phyloP scores from a whole-genome alignment of 306 rosid genomes.

The Quercus mongolica region DNA sequence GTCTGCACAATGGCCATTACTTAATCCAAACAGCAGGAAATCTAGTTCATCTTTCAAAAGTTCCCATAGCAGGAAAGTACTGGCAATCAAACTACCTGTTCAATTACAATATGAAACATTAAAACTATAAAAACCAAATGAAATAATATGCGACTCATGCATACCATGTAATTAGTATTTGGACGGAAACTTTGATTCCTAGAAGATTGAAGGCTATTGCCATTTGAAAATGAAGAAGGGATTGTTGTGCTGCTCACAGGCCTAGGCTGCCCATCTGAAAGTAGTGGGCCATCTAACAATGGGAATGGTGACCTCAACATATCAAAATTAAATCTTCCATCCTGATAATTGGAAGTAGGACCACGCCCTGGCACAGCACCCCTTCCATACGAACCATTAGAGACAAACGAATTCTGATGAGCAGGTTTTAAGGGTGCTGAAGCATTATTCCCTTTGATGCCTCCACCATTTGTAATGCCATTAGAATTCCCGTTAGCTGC shows the following conservation, averaged over 20 bases:
- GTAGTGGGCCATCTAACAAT: constrained; percentile 66
- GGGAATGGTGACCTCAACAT: constrained; percentile 55
- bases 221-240: constrained; percentile 52
- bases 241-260: constrained; percentile 53
- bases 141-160: not conserved
- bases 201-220: constrained; percentile 40
- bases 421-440: constrained; percentile 35
- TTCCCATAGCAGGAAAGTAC: not conserved
- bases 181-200: constrained; percentile 82
- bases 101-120: not conserved
- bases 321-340: constrained; percentile 72
- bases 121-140: not conserved
- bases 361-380: constrained; percentile 56
- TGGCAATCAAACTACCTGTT: not conserved
- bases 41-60: not conserved
- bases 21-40: not conserved
- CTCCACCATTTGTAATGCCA: constrained; percentile 45
- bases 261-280: constrained; percentile 87
- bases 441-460: constrained; percentile 51
- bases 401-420: constrained; percentile 34
- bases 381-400: constrained; percentile 44
- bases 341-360: constrained; percentile 81
- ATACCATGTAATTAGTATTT: constrained; percentile 73
- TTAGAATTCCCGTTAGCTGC: constrained; percentile 61
- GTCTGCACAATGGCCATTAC: not conserved